Conservation (phyloP, 2,329 filamentous ascomycete species). For the Phyllosticta citriasiana region DNA sequence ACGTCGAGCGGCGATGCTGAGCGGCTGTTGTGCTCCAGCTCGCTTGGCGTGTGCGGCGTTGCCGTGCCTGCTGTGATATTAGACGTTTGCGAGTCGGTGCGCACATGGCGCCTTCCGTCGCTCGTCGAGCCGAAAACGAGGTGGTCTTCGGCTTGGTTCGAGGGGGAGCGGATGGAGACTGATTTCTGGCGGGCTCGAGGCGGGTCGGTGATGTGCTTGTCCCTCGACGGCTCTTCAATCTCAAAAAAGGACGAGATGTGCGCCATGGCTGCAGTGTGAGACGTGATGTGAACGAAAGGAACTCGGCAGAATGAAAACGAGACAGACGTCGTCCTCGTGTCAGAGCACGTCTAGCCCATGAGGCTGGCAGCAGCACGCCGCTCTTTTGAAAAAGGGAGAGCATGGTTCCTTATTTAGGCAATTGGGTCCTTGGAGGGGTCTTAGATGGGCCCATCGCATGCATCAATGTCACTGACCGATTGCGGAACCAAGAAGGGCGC, state of each 20-base stretch:
- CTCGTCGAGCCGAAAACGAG: constrained; percentile 1
- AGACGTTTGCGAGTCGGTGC: neutral
- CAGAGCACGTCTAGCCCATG: neutral
- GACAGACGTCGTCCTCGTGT: neutral
- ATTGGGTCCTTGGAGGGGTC: neutral
- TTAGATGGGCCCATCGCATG: neutral
- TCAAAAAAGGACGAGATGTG: neutral
- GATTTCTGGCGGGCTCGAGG: neutral
- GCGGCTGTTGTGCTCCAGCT: constrained; percentile 44
- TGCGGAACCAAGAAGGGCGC: neutral
- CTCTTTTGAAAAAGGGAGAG: neutral
- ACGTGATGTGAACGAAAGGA: neutral
- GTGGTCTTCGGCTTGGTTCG: constrained; percentile 3
- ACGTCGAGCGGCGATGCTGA: constrained; percentile 39
- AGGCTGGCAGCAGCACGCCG: neutral
- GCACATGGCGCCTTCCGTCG: neutral
- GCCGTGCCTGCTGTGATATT: constrained; percentile 11
- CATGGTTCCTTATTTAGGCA: neutral
- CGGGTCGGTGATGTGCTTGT: constrained; percentile 1
- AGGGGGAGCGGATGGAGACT: neutral
- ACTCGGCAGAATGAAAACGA: neutral
- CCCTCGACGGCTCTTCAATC: neutral
- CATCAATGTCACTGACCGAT: neutral
- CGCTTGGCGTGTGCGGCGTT: constrained; percentile 18
- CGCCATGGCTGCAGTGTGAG: neutral